phyloP scores from a whole-genome alignment of 371 early-diverging fungal species.

The Mucor piriformis region DNA sequence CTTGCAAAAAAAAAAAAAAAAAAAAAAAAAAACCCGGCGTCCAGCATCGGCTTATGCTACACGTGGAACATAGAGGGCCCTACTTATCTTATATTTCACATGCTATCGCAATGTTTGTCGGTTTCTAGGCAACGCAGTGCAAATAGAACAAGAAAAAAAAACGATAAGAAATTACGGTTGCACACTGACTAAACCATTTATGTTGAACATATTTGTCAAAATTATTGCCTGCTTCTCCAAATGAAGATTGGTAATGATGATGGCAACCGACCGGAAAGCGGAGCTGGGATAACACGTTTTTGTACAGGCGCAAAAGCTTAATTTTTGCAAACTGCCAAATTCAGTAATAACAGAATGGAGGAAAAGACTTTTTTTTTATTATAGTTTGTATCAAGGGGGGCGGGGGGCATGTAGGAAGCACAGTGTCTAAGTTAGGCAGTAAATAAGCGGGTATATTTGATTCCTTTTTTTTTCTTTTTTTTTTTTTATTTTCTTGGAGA shows the following conservation, averaged over 20 bases:
- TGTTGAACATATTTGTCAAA: background rate
- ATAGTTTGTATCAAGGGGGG: background rate
- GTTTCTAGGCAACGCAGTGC: background rate
- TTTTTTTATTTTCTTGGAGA: conserved; percentile 19
- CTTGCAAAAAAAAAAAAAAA: background rate
- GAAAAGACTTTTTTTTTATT: too few relatives aligned
- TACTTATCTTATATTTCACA: background rate
- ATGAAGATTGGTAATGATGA: background rate
- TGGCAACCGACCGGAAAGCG: background rate
- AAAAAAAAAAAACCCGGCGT: too few relatives aligned
- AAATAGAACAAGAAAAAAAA: background rate
- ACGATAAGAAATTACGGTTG: background rate
- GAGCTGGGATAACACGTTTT: background rate
- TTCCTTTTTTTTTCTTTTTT: background rate
- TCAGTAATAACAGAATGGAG: conserved; percentile 1
- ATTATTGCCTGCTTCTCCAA: background rate
- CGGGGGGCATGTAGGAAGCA: too few relatives aligned
- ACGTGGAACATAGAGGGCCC: too few relatives aligned
- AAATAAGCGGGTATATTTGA: background rate
- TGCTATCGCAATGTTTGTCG: too few relatives aligned
- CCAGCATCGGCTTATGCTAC: too few relatives aligned
- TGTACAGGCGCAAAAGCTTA: background rate
- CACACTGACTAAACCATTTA: background rate
- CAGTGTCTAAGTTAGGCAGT: too few relatives aligned
- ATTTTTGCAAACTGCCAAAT: background rate